Base-by-base conservation (phyloP, 306 rosid genomes). In the Pachyrhizus erosus region DNA sequence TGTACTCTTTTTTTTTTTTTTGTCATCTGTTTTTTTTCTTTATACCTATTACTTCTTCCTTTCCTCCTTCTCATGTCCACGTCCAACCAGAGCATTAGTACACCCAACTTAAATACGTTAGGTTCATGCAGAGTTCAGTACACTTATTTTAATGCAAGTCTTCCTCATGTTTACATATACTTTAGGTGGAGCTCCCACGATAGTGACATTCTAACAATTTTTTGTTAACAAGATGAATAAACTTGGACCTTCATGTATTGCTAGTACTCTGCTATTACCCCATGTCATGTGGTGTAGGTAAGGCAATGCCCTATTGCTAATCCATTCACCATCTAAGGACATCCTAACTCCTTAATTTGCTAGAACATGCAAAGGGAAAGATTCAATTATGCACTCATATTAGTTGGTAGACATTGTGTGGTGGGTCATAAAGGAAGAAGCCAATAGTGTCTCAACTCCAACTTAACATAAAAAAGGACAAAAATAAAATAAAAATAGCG, bases 141-240 rank as follows among this genome's bases (percentile, higher is more conserved):
- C 23, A 55, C 5, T 55, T 20, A 55, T 55, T 55, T 21, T 34
- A 1, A 55, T 18, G 17, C 33, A 58, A 58, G 33, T 58, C 27
- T 21, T 24, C 33, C 8, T 24, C 7, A 31, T 26, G 61, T 31
- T 61, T 52, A 51, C 76, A 21, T 26, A 29, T 39, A 3, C 0
- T 31, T 29, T 49, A 33, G 69, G 66, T 54, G 39, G 39, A 4
- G 39, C 39, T 34, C 39, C 39, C 7, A 23, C 34, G 85, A 82
- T 27, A 74, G 61, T 65, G 69, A 82, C 76, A 2, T 72, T 17
- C 55, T n/a, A 52, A n/a, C 58, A 17, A 17, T 49, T 5, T 17
- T 52, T n/a, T 52, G 24, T 51, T 18, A 43, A 31, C 70, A 55
- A 82, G 43, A 82, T 57, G 78, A 82, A 29, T 18, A 61, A 48